Percentiles rank a stretch among this genome's conserved stretches.
phyloP scores from a whole-genome alignment of 371 early-diverging fungal genomes.

The Funneliformis caledonium region DNA sequence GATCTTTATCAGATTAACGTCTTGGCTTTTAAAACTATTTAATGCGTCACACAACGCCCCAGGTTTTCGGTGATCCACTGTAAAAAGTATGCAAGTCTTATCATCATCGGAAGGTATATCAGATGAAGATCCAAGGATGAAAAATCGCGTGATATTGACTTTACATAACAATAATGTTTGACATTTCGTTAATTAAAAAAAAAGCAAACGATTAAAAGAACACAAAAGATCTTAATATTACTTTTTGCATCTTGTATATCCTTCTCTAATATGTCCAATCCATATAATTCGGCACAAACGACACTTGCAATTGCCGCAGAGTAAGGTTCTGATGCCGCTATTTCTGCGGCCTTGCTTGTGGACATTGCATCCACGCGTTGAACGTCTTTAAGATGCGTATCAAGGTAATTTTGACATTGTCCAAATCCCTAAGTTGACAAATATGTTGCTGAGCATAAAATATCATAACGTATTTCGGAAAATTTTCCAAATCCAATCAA shows the following conservation, averaged over 20 bases:
- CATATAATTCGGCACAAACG: conserved; percentile 83
- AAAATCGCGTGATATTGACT: conserved; percentile 92
- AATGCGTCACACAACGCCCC: conserved; percentile 90
- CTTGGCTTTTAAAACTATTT: conserved; percentile 79
- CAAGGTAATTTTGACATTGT: conserved; percentile 82
- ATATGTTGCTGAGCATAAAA: neutral
- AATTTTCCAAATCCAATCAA: neutral
- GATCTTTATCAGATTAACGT: conserved; percentile 88
- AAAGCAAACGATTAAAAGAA: no score
- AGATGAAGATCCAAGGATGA: conserved; percentile 79
- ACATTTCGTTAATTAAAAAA: neutral
- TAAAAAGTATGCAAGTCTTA: conserved; percentile 81
- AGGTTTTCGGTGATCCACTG: conserved; percentile 88
- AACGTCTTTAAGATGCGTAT: conserved; percentile 69
- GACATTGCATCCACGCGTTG: conserved; percentile 79
- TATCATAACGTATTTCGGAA: neutral
- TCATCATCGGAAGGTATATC: conserved; percentile 75
- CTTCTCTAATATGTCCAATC: conserved; percentile 71
- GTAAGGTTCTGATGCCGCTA: conserved; percentile 78
- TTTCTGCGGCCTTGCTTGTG: conserved; percentile 88
- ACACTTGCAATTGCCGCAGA: conserved; percentile 86
- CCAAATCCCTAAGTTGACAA: conserved; percentile 70
- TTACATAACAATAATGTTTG: neutral
- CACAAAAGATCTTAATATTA: no score
- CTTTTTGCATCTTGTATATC: conserved; percentile 75